These are phyloP conservation scores for Syzygium oleosum DNA, from an alignment of 345 rosid species.

Conservation along the genomic window DNA sequence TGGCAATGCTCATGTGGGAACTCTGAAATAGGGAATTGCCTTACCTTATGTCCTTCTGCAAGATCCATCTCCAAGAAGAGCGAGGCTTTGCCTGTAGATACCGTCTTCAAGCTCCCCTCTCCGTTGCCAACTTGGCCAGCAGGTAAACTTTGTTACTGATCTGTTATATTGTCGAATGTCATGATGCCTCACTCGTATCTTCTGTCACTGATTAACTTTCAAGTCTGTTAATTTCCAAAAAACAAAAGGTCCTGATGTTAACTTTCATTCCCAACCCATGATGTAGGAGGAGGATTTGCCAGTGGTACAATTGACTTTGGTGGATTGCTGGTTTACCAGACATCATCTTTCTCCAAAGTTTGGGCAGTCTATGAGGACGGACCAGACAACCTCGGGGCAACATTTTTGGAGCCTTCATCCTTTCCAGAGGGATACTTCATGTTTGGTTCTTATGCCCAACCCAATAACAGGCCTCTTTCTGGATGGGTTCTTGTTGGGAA, in stretches of 20 bases:
- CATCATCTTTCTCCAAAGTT: constrained; percentile 2
- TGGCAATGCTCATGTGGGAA: neutral
- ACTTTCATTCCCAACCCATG: neutral
- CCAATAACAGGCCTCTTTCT: constrained; percentile 8
- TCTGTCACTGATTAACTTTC: neutral
- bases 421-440: constrained; percentile 13
- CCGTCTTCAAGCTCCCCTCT: constrained; percentile 52
- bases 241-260: neutral
- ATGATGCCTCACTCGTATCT: neutral
- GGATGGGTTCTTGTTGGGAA: constrained; percentile 14
- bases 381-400: constrained; percentile 4
- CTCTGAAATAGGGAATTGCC: constrained; percentile 24
- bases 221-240: neutral
- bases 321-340: constrained; percentile 2
- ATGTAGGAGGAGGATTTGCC: constrained; percentile 25
- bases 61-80: constrained; percentile 14
- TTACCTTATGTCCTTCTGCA: neutral
- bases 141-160: constrained; percentile 15
- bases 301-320: constrained; percentile 9
- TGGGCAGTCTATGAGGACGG: constrained; percentile 8
- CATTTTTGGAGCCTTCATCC: constrained; percentile 16
- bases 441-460: constrained; percentile 14
- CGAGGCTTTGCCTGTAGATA: constrained; percentile 33
- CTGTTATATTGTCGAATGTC: neutral
- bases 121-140: constrained; percentile 46